Conservation (phyloP, 2,329 filamentous ascomycete species). For the Thyridium curvatum region DNA sequence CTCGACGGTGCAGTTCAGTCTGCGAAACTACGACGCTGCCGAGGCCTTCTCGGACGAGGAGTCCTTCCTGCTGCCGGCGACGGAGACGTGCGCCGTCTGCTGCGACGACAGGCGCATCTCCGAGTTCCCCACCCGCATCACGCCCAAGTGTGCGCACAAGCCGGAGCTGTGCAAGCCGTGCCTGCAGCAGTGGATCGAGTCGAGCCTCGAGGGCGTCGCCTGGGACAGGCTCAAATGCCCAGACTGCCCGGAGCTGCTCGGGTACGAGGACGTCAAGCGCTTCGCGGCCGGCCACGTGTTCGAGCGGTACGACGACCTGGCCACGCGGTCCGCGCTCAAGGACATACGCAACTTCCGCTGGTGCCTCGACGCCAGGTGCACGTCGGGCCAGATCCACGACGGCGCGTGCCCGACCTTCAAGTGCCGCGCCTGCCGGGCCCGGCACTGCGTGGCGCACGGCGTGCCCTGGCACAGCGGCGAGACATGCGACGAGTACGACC, state of each 20-base stretch:
- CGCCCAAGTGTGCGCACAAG: conserved; percentile 18
- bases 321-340: conserved; percentile 21
- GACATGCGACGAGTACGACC: conserved; percentile 28
- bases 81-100: conserved; percentile 24
- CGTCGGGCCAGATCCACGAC: conserved; percentile 28
- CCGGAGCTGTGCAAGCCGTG: conserved; percentile 24
- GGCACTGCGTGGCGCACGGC: conserved; percentile 25
- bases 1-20: conserved; percentile 20
- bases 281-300: conserved; percentile 20
- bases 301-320: conserved; percentile 25
- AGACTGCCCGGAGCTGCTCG: conserved; percentile 22
- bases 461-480: conserved; percentile 29
- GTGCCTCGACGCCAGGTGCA: conserved; percentile 28
- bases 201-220: conserved; percentile 17
- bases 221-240: conserved; percentile 28
- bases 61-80: conserved; percentile 21
- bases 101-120: conserved; percentile 24
- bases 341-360: conserved; percentile 24
- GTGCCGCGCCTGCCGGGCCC: conserved; percentile 22
- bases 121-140: conserved; percentile 23
- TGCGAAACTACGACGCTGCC: conserved; percentile 14
- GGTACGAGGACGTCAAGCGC: conserved; percentile 20
- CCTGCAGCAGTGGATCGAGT: conserved; percentile 23
- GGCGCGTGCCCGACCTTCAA: conserved; percentile 20
- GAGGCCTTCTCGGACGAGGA: conserved; percentile 21